These are phyloP conservation scores for Shiraia sp. DNA, from an alignment of 2,329 filamentous ascomycete genomes.

Conservation along the genomic window DNA sequence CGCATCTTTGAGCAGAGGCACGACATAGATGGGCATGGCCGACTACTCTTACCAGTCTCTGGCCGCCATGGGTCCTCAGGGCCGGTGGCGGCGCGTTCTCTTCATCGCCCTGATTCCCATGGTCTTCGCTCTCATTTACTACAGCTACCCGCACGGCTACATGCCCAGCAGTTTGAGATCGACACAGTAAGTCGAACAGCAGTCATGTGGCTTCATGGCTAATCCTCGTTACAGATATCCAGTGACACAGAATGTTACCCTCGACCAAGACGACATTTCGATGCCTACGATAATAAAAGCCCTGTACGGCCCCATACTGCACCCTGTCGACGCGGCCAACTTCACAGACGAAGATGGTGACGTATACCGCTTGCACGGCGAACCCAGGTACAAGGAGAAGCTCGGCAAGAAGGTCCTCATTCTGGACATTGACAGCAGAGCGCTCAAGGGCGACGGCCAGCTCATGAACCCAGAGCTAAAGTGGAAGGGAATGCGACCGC, in stretches of 20 bases:
- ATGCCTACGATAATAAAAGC: slow-evolving; percentile 44
- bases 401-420: slow-evolving; percentile 44
- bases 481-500: slow-evolving; percentile 43
- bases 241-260: slow-evolving; percentile 28
- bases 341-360: slow-evolving; percentile 46
- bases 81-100: slow-evolving; percentile 40
- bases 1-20: not conserved
- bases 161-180: slow-evolving; percentile 21
- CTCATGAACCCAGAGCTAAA: slow-evolving; percentile 42
- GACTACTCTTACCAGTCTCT: slow-evolving; percentile 38
- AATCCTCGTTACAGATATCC: slow-evolving; percentile 22
- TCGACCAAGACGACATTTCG: slow-evolving; percentile 31
- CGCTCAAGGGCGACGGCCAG: slow-evolving; percentile 39
- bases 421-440: slow-evolving; percentile 44
- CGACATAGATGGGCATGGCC: slow-evolving; percentile 14
- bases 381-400: slow-evolving; percentile 39
- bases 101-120: slow-evolving; percentile 37
- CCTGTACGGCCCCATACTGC: slow-evolving; percentile 42
- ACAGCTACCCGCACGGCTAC: slow-evolving; percentile 30
- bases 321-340: slow-evolving; percentile 40
- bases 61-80: slow-evolving; percentile 39
- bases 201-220: not conserved
- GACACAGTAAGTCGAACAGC: slow-evolving; percentile 23
- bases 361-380: slow-evolving; percentile 33
- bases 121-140: slow-evolving; percentile 34